Evolutionary conservation across 179 eudicot genomes (phyloP).

Genomic region (Patellifolia procumbens): DNA sequence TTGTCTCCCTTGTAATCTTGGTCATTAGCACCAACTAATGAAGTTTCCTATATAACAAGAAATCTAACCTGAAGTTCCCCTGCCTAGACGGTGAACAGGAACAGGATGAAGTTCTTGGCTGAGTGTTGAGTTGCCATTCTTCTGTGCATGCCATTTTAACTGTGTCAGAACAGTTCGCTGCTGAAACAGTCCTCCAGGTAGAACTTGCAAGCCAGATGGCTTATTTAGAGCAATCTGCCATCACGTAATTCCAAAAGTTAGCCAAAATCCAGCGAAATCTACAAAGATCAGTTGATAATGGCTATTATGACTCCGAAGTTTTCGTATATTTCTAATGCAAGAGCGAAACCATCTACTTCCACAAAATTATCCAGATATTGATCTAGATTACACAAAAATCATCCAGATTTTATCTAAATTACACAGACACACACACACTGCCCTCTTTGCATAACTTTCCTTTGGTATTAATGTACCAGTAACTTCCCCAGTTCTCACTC

Average conservation of each 20-base stretch:
- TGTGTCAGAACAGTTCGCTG: conserved; percentile 93
- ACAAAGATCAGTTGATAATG: conserved; percentile 8
- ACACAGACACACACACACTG: not conserved
- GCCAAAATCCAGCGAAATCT: conserved; percentile 1
- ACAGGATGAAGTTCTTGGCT: conserved; percentile 59
- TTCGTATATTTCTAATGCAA: not conserved
- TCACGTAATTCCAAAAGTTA: not conserved
- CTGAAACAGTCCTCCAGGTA: conserved; percentile 96
- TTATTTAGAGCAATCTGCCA: conserved; percentile 82
- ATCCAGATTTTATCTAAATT: not conserved
- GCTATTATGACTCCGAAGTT: not conserved
- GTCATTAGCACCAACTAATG: not conserved
- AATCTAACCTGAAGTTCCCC: conserved; percentile 93
- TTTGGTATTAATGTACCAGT: not conserved
- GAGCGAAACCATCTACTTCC: not conserved
- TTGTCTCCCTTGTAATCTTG: not conserved
- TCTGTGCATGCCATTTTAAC: conserved; percentile 62
- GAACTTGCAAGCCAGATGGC: conserved; percentile 90
- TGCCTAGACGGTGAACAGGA: conserved; percentile 98
- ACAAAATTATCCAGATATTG: not conserved
- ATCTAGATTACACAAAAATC: not conserved
- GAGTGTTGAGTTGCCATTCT: conserved; percentile 30
- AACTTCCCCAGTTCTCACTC: not conserved
- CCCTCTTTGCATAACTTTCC: not conserved
- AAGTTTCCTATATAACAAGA: conserved; percentile 2